Percentiles rank a stretch among this genome's conserved stretches.
Conservation (phyloP, 225 moss, liverwort and hornwort genomes). For the Sphagnum contortum region DNA sequence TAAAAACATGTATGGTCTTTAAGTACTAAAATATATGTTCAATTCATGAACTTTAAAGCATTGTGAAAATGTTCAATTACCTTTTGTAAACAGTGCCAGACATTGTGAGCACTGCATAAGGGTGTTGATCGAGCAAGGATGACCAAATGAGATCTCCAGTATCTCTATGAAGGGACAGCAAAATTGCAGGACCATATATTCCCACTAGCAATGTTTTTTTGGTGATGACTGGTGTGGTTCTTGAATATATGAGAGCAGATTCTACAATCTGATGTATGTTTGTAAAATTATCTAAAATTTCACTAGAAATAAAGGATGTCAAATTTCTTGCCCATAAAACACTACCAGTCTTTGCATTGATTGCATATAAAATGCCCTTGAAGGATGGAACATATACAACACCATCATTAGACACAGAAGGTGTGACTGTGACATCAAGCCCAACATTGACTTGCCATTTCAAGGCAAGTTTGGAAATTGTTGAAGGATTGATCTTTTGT, state of each 20-base stretch:
- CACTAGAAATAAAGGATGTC: conserved; percentile 1
- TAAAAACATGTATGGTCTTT: too few species aligned
- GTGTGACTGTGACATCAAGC: conserved; percentile 15
- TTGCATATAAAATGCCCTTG: conserved; percentile 23
- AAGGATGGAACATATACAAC: conserved; percentile 4
- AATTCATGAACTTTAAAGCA: too few species aligned
- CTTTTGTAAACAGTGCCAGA: conserved; percentile 22
- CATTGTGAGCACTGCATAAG: neutral
- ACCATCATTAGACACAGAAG: conserved; percentile 12
- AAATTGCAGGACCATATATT: neutral
- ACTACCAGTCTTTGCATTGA: conserved; percentile 8
- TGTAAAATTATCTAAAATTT: neutral
- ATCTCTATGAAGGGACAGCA: conserved; percentile 13
- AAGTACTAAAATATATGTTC: too few species aligned
- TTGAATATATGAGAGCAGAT: neutral
- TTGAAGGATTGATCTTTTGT: conserved; percentile 11
- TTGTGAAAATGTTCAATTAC: neutral
- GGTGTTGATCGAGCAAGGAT: conserved; percentile 7
- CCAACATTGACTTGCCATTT: conserved; percentile 16
- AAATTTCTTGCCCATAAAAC: conserved; percentile 25
- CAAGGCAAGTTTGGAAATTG: conserved; percentile 2
- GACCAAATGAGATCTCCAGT: conserved; percentile 17
- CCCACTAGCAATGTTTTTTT: conserved; percentile 15
- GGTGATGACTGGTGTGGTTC: conserved; percentile 19
- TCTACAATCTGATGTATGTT: neutral